A percentile compares a stretch with the other conserved stretches of the same genome.
These are phyloP conservation scores for Botrytis hyacinthi DNA, from an alignment of 2,329 filamentous ascomycete species.

Conservation along the genomic window DNA sequence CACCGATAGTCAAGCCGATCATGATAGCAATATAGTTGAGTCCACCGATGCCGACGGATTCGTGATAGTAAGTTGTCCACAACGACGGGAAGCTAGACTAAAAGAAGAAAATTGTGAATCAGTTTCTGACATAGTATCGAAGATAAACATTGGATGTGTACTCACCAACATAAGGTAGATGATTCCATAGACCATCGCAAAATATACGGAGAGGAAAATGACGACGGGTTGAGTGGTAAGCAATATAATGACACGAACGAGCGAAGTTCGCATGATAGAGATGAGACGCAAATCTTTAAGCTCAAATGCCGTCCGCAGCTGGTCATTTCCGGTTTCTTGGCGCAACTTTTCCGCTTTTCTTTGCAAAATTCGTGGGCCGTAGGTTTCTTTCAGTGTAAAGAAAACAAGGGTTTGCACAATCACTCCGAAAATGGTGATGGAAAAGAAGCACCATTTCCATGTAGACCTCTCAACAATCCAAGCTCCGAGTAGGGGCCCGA, in stretches of 20 bases:
- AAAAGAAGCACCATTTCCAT: conserved; percentile 40
- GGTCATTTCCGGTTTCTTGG: conserved; percentile 49
- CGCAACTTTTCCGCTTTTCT: conserved; percentile 45
- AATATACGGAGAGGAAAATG: conserved; percentile 50
- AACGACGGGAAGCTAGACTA: conserved; percentile 55
- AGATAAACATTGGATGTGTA: neutral
- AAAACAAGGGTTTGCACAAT: neutral
- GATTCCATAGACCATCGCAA: conserved; percentile 50
- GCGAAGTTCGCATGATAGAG: conserved; percentile 41
- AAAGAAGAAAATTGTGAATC: neutral
- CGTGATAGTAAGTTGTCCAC: conserved; percentile 53
- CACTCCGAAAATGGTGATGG: conserved; percentile 40
- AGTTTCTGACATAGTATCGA: neutral
- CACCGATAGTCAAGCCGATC: conserved; percentile 44
- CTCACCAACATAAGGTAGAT: conserved; percentile 52
- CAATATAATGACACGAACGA: conserved; percentile 49
- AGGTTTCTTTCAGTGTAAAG: conserved; percentile 44
- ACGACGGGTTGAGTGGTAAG: conserved; percentile 52
- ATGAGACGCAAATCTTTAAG: conserved; percentile 37
- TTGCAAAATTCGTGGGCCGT: conserved; percentile 46
- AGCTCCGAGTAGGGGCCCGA: conserved; percentile 46
- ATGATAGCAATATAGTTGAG: conserved; percentile 51
- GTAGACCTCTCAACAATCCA: conserved; percentile 50
- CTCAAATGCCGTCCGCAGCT: conserved; percentile 53
- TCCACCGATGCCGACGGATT: conserved; percentile 54